A percentile compares a stretch with the other conserved stretches of the same genome.
Conservation (phyloP, 495 filamentous ascomycete genomes). For the Penicillium robsamsonii region DNA sequence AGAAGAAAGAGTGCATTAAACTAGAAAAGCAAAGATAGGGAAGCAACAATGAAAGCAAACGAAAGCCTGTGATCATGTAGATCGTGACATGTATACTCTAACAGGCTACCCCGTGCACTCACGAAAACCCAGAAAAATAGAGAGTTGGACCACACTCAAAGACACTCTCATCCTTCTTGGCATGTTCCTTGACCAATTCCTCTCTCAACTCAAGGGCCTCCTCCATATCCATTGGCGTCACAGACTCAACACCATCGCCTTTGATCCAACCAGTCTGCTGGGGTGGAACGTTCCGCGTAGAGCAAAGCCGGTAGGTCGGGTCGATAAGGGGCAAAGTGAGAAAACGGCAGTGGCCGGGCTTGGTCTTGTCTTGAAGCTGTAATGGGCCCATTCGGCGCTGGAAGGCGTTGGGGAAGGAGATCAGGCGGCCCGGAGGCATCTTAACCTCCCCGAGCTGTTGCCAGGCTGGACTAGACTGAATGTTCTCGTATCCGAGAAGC, state of each 20-base stretch:
- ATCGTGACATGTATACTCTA: no score
- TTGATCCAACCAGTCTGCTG: constrained; percentile 11
- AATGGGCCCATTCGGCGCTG: constrained; percentile 12
- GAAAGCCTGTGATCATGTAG: no score
- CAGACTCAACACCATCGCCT: constrained; percentile 7
- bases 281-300: constrained; percentile 17
- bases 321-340: constrained; percentile 16
- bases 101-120: background rate
- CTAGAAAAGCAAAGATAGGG: no score
- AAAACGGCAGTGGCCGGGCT: constrained; percentile 11
- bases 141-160: background rate
- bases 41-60: no score
- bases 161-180: constrained; percentile 7
- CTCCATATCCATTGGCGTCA: background rate
- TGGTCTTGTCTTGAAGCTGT: constrained; percentile 10
- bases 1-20: no score
- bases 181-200: constrained; percentile 6
- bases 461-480: constrained; percentile 1
- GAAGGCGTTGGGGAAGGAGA: constrained; percentile 12
- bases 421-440: constrained; percentile 8
- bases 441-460: constrained; percentile 14
- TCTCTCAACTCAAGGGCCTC: constrained; percentile 10
- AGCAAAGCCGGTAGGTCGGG: constrained; percentile 15
- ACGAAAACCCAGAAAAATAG: constrained; percentile 1
- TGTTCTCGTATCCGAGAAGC: constrained; percentile 8